phyloP scores from a whole-genome alignment of 192 early-diverging fungal species.

The Mortierella alpina region DNA sequence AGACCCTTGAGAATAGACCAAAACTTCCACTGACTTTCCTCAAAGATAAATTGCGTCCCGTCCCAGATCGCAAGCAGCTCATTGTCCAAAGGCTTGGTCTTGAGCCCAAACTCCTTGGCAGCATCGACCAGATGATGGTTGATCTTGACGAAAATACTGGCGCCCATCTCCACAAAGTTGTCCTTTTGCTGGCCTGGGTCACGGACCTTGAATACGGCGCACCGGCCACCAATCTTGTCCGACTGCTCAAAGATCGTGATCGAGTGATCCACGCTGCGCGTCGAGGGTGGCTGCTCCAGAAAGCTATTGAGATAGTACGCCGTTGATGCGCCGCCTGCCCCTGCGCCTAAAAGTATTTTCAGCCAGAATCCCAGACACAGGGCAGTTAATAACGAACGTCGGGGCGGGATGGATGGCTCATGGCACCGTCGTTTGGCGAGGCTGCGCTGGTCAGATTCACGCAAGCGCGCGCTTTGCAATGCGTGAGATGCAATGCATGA shows the following conservation, averaged over 20 bases:
- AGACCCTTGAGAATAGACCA: slow-evolving; percentile 57
- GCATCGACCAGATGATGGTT: slow-evolving; percentile 68
- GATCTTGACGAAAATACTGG: slow-evolving; percentile 70
- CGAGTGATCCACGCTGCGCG: slow-evolving; percentile 38
- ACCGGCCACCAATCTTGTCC: slow-evolving; percentile 66
- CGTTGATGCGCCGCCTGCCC: slow-evolving; percentile 63
- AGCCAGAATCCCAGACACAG: not conserved
- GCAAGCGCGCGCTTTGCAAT: not conserved
- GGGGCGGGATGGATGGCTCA: not conserved
- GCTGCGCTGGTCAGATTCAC: no score
- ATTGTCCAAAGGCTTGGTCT: slow-evolving; percentile 44
- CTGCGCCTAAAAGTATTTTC: slow-evolving; percentile 52
- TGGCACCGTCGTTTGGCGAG: no score
- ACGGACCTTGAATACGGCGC: slow-evolving; percentile 29
- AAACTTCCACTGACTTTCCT: slow-evolving; percentile 55
- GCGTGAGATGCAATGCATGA: not conserved
- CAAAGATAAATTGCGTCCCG: slow-evolving; percentile 64
- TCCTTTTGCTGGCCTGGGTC: slow-evolving; percentile 32
- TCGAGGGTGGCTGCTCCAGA: slow-evolving; percentile 19
- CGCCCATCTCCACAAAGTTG: slow-evolving; percentile 65
- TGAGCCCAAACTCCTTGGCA: slow-evolving; percentile 60
- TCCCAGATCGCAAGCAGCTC: slow-evolving; percentile 59
- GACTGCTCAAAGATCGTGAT: slow-evolving; percentile 68
- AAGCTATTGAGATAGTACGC: slow-evolving; percentile 56
- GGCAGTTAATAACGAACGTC: not conserved